phyloP scores from a whole-genome alignment of 768 basidiomycete genomes.

The Podaxis sp. region DNA sequence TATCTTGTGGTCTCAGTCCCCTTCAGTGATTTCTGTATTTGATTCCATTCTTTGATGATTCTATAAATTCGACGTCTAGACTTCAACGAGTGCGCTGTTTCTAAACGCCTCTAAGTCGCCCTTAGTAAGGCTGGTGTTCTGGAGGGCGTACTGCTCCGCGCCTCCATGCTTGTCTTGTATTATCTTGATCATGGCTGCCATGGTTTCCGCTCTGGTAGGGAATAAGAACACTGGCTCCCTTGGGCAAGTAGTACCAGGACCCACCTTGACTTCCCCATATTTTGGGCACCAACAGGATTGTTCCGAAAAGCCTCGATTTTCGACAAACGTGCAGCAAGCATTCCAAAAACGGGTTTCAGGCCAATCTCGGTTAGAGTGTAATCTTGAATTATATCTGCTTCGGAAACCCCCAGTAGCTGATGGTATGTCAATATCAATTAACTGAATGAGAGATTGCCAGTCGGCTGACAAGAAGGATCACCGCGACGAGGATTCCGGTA shows the following conservation, averaged over 20 bases:
- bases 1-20: background rate
- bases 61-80: background rate
- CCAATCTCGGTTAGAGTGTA: constrained; percentile 40
- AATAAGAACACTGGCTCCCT: background rate
- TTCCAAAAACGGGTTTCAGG: constrained; percentile 31
- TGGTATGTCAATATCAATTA: background rate
- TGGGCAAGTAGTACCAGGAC: background rate
- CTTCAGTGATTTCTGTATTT: background rate
- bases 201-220: constrained; percentile 33
- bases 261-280: constrained; percentile 35
- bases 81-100: background rate
- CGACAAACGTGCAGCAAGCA: constrained; percentile 31
- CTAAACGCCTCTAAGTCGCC: background rate
- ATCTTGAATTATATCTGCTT: constrained; percentile 39
- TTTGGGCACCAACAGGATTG: constrained; percentile 34
- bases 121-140: constrained; percentile 25
- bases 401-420: constrained; percentile 39
- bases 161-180: constrained; percentile 37
- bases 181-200: constrained; percentile 30
- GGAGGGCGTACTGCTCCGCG: constrained; percentile 34
- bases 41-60: background rate
- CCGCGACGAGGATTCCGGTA: constrained; percentile 37
- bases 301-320: constrained; percentile 30
- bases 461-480: constrained; percentile 31
- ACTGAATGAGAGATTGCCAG: background rate